Percentiles rank a stretch among this genome's conserved stretches.
Evolutionary conservation across 257 asterid species (phyloP).

Genomic region (Echium plantagineum): DNA sequence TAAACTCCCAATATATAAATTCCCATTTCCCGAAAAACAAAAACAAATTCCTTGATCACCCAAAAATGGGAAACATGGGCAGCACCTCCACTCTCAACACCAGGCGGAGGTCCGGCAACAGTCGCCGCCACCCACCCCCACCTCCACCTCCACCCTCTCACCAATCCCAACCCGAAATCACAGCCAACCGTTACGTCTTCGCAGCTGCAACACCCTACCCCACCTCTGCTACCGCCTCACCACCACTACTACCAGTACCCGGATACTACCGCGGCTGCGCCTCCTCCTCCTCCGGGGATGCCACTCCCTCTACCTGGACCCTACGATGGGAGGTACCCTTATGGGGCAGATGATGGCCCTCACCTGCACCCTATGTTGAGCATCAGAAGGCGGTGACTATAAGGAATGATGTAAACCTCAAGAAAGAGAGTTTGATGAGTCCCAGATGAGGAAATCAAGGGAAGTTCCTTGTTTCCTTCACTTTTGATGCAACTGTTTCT

Average conservation of each 20-base stretch:
- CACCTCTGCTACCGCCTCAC: slow-evolving; percentile 22
- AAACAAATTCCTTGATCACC: background rate
- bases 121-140: slow-evolving; percentile 16
- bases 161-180: slow-evolving; percentile 29
- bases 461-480: slow-evolving; percentile 64
- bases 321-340: slow-evolving; percentile 69
- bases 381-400: slow-evolving; percentile 98
- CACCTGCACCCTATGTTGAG: slow-evolving; percentile 78
- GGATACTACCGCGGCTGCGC: slow-evolving; percentile 40
- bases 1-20: too few relatives aligned
- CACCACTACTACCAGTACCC: slow-evolving; percentile 61
- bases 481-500: slow-evolving; percentile 84
- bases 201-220: slow-evolving; percentile 98
- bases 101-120: slow-evolving; percentile 30
- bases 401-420: slow-evolving; percentile 82
- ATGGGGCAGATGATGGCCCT: slow-evolving; percentile 61
- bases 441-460: slow-evolving; percentile 88
- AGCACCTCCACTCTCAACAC: slow-evolving; percentile 35
- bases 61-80: slow-evolving; percentile 79
- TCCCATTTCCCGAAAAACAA: too few relatives aligned
- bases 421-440: slow-evolving; percentile 84
- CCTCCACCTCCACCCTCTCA: slow-evolving; percentile 61
- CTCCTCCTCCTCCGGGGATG: slow-evolving; percentile 16
- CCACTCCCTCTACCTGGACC: slow-evolving; percentile 33
- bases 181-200: slow-evolving; percentile 82